Evolutionary conservation across 2,329 filamentous ascomycete genomes (phyloP), one percentile per base, ranked within the genome.

Genomic region (Colletotrichum sp.): DNA sequence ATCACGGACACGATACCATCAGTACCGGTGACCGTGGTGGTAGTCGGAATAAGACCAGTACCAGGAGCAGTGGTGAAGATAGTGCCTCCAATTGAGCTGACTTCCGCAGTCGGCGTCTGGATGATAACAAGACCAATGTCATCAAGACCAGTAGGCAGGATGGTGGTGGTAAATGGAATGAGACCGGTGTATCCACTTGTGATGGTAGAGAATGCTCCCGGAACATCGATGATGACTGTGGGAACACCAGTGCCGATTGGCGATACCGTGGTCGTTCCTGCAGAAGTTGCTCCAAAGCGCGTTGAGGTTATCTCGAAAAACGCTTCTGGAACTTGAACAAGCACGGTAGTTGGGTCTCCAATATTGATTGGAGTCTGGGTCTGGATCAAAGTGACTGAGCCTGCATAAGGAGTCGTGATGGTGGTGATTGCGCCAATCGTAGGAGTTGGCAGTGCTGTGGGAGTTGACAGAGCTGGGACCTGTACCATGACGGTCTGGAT

Each of bases 161-260:
- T 31, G 15, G 58, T 72, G 8, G 47, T 70, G 3, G 66, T 72
- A 12, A 59, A 36, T 21, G 70, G 66, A 8, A 72, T 18, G 7
- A 72, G 70, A 27, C 70, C 70, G 4, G 58, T 51, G 66, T 64
- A 70, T 34, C 66, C 70, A 12, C 66, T 72, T 11, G 66, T 70
- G 29, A 72, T 29, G 4, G 70, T 72, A 3, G 66, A 69, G 66
- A 57, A 72, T 4, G 51, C 18, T 13, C 36, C 59, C 15, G 54
- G 67, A 16, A 70, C 24, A 18, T 70, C 70, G n/a, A 70, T n/a
- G 21, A 73, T 34, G 21, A 73, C 66, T 8, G 70, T 73, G 6
- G 54, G 70, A 8, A 43, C 36, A 13, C 67, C 70, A 33, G 36
- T 55, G 24, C 31, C 55, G 4, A 54, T 51, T 5, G 70, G 36